Evolutionary conservation across 2,329 filamentous ascomycete species (phyloP).

Genomic region (Cryphonectria parasitica): DNA sequence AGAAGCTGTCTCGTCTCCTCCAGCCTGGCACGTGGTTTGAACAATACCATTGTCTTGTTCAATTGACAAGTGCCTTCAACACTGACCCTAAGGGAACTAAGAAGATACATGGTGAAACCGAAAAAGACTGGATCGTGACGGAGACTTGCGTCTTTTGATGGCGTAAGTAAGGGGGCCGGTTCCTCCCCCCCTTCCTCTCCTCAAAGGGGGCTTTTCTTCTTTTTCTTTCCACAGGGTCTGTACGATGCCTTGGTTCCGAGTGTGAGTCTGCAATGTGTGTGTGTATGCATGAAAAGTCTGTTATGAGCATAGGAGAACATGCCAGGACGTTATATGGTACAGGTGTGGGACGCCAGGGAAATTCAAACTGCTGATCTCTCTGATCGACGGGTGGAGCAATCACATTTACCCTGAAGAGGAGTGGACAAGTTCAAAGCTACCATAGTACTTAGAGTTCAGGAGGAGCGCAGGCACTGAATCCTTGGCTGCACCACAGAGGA

Average conservation of each 20-base stretch:
- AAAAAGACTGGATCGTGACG: neutral
- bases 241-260: neutral
- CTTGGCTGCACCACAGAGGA: neutral
- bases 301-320: neutral
- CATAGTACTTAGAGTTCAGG: neutral
- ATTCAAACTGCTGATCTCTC: conserved; percentile 8
- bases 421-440: neutral
- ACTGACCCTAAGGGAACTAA: neutral
- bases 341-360: neutral
- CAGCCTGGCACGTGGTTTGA: neutral
- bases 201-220: too few species aligned
- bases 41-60: neutral
- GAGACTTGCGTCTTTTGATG: neutral
- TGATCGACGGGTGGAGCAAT: neutral
- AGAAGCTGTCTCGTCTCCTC: too few species aligned
- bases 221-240: neutral
- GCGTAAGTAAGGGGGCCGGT: neutral
- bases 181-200: too few species aligned
- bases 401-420: neutral
- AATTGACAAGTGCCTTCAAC: neutral
- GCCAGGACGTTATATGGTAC: neutral
- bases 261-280: neutral
- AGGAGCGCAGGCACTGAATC: neutral
- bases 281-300: neutral
- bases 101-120: neutral